Evolutionary conservation across 148 eudicot species (phyloP), one percentile per base, ranked within the genome.

Genomic region (Camellia sinensis): DNA sequence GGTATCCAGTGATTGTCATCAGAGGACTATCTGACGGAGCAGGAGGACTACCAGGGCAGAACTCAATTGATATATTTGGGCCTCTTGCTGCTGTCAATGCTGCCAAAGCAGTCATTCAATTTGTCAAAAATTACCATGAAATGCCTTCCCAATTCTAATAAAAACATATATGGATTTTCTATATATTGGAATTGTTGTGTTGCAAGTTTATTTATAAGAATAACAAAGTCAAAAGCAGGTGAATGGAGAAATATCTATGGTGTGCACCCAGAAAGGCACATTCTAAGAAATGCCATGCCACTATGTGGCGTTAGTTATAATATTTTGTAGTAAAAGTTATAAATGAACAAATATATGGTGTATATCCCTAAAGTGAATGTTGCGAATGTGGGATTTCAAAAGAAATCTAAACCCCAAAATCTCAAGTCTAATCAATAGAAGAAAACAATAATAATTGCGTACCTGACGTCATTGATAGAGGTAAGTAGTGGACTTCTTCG

Each of bases 21-120:
- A 80, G 86, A 52, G 83, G 86, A 10, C 46, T 84, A 46, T 84
- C 86, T 0, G 86, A 84, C 69, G 65, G 80, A 44, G 86, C 86
- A 0, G 83, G 86, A 50, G 83, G 74, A n/a, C 74, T 72, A 80
- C 44, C 60, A 37, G 83, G 83, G 61, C 6, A 64, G 63, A 77
- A 68, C 41, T 21, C 72, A 11, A 76, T 76, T 6, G 8, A 15
- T 7, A 18, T 69, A 48, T 76, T 71, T 64, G 83, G 80, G 21
- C 48, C 83, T 64, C 69, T 84, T 52, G 83, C 80, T 6, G 86
- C 86, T 71, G n/a, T 75, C 48, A 84, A 84, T 76, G 78, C 37
- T 46, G 82, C 82, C 21, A 60, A 74, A 67, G 75, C 48, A 29
- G 85, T 68, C 1, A 52, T 74, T 48, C 53, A 79, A 11, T 83